phyloP scores from a whole-genome alignment of 306 rosid genomes.

The Quercus ilex region DNA sequence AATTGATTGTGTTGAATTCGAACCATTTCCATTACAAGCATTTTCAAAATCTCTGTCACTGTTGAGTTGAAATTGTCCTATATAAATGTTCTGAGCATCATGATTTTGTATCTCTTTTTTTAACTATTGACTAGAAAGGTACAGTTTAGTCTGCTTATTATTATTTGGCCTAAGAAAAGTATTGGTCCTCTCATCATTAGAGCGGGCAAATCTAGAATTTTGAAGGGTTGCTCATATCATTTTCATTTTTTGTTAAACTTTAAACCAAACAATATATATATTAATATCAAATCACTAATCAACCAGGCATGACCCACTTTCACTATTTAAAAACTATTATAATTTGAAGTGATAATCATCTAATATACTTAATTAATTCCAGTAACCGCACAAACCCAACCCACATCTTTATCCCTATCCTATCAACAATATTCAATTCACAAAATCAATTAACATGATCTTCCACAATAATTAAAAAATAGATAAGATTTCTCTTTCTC shows the following conservation, averaged over 20 bases:
- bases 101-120: too few relatives aligned
- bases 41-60: too few relatives aligned
- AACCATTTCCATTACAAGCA: too few relatives aligned
- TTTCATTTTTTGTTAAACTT: neutral
- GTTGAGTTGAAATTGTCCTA: too few relatives aligned
- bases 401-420: slow-evolving; percentile 36
- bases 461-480: slow-evolving; percentile 10
- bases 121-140: neutral
- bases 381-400: slow-evolving; percentile 35
- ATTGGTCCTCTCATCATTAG: neutral
- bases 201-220: neutral
- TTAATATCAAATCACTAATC: slow-evolving; percentile 3
- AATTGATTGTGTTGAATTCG: too few relatives aligned
- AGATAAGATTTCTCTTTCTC: neutral
- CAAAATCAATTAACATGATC: slow-evolving; percentile 32
- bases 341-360: slow-evolving; percentile 44
- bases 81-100: too few relatives aligned
- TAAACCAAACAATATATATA: neutral
- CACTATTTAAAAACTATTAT: slow-evolving; percentile 16
- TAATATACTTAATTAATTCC: slow-evolving; percentile 28
- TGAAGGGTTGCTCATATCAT: neutral
- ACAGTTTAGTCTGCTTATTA: slow-evolving; percentile 20
- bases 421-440: slow-evolving; percentile 26
- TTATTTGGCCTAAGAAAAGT: neutral
- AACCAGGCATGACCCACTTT: slow-evolving; percentile 37